Base-by-base conservation (phyloP, 2,329 filamentous ascomycete genomes). In the Magnaporthiopsis incrustans region DNA sequence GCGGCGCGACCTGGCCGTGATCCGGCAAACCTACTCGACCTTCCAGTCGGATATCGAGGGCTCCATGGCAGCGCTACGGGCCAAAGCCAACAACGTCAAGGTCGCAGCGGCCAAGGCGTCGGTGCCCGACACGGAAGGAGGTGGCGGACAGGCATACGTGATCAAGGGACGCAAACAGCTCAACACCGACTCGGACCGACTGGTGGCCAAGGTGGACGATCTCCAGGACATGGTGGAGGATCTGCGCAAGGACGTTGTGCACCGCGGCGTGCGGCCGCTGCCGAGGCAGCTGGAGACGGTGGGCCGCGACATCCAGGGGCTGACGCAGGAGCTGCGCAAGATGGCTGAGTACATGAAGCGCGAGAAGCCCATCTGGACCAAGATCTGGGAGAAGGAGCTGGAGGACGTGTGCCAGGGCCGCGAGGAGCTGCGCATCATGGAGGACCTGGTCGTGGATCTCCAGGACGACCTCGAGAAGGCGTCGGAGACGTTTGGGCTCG, bases 311-410 rank as follows among this genome's bases (percentile, higher is more conserved):
- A 92, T 99, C 67, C 87, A 88, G 61, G 78, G 82, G 64, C 87
- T 95, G 38, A 90, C 88, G 61, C 89, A 92, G 72, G 93, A 97
- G 72, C 86, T 99, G 67, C 95, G 91, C 83, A 93, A 91, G 78
- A 89, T 99, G 84, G 91, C 97, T 73, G 93, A 97, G 22, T 96
- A 90, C 79, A 85, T 99, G 78, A 89, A 88, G 70, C 85, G 86
- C 60, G 95, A 99, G 82, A 97, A 97, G 76, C 95, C 95, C 0
- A 82, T 97, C 65, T 99, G 95, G 94, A 97, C 92, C 64, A 97
- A 97, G 85, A 96, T 98, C 68, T 99, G 95, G 95, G 94, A 98
- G 83, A 93, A 96, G 77, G 93, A 98, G 75, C 81, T 99, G 59
- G 92, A 98, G 75, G 89, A 94, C 63, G 94, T 99, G 3, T 98